A percentile compares a stretch with the other conserved stretches of the same genome.
Evolutionary conservation across 2,329 filamentous ascomycete genomes (phyloP).

Genomic region (Cladosporium sp.): DNA sequence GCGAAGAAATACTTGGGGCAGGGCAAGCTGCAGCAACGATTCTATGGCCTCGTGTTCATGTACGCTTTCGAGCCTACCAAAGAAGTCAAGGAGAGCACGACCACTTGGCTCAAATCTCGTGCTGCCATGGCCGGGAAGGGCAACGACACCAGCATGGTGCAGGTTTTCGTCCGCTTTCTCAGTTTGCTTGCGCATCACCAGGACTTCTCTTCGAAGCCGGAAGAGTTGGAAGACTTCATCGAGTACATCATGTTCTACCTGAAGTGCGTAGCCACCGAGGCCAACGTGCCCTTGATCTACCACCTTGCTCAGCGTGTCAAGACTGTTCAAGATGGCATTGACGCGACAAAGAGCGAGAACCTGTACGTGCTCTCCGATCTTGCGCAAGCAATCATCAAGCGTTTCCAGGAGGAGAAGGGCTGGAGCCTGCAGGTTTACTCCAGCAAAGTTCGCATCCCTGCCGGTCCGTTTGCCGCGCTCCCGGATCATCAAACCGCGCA

Average conservation of each 20-base stretch:
- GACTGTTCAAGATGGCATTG: slow-evolving; percentile 76
- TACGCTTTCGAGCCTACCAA: slow-evolving; percentile 81
- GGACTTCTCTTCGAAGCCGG: slow-evolving; percentile 66
- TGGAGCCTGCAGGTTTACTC: slow-evolving; percentile 84
- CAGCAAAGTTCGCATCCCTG: slow-evolving; percentile 73
- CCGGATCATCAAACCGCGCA: slow-evolving; percentile 74
- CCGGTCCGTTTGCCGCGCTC: slow-evolving; percentile 70
- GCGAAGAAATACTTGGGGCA: slow-evolving; percentile 86
- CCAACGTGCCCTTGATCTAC: slow-evolving; percentile 83
- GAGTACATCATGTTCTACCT: slow-evolving; percentile 90
- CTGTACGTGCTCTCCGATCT: slow-evolving; percentile 87
- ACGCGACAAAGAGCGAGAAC: slow-evolving; percentile 61
- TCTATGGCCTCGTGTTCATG: slow-evolving; percentile 85
- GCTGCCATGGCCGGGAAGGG: slow-evolving; percentile 58
- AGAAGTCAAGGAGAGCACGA: slow-evolving; percentile 67
- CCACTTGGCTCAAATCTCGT: slow-evolving; percentile 85
- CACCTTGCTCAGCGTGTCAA: slow-evolving; percentile 92
- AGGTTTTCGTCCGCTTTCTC: slow-evolving; percentile 73
- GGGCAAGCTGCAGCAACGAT: slow-evolving; percentile 64
- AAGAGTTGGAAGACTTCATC: slow-evolving; percentile 74
- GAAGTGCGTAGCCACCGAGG: slow-evolving; percentile 72
- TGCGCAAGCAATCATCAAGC: slow-evolving; percentile 72
- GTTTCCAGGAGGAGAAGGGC: slow-evolving; percentile 78
- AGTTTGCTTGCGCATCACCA: slow-evolving; percentile 90
- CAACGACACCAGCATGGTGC: slow-evolving; percentile 64